phyloP scores from a whole-genome alignment of 1,284 basidiomycete genomes.

The Neolentinus lepideus region DNA sequence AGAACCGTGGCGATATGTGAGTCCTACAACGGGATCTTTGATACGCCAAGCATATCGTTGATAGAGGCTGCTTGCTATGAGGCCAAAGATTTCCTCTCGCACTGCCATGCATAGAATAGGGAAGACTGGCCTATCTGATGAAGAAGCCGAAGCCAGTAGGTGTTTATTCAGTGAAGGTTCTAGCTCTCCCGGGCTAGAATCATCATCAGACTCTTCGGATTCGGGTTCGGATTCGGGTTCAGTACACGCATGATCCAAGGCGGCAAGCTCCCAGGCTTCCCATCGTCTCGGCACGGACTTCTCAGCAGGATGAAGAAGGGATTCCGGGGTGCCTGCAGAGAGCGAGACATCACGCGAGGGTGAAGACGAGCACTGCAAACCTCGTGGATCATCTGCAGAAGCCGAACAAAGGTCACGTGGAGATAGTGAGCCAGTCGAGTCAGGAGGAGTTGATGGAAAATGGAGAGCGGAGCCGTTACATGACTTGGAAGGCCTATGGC shows the following conservation, averaged over 20 bases:
- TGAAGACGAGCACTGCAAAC: neutral
- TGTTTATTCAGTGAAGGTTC: neutral
- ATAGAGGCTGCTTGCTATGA: neutral
- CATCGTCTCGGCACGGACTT: too few relatives aligned
- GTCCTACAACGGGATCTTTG: neutral
- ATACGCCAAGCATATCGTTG: neutral
- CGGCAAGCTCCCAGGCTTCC: too few relatives aligned
- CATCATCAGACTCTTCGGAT: neutral
- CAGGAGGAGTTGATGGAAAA: too few relatives aligned
- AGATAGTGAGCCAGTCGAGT: too few relatives aligned
- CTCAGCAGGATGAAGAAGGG: too few relatives aligned
- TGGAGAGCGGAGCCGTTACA: too few relatives aligned
- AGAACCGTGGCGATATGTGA: neutral
- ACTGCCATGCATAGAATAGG: neutral
- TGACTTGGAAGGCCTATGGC: too few relatives aligned
- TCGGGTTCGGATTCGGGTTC: too few relatives aligned
- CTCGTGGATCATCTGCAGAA: neutral
- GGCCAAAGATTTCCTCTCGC: neutral
- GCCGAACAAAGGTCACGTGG: neutral
- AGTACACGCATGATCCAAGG: too few relatives aligned
- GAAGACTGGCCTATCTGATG: neutral
- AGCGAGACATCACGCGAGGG: too few relatives aligned
- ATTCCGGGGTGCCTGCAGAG: too few relatives aligned
- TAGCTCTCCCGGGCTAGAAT: neutral
- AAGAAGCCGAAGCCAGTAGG: neutral